Percentiles rank a stretch among this genome's conserved stretches.
Conservation (phyloP, 495 filamentous ascomycete species). For the Penicillium antarcticum region DNA sequence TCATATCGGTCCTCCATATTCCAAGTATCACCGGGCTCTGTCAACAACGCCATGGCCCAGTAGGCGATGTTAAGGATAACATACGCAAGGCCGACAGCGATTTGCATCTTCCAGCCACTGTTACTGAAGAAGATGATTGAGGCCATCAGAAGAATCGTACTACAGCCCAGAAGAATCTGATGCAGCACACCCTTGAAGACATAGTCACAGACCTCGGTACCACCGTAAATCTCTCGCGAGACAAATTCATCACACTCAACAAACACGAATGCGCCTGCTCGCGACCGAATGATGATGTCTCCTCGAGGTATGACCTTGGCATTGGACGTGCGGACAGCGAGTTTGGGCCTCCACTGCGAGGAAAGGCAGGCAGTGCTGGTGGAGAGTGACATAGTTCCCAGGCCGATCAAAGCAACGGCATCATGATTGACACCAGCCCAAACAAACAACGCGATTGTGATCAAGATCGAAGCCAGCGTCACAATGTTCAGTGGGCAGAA, state of each 20-base stretch:
- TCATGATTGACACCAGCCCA: conserved; percentile 48
- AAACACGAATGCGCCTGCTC: conserved; percentile 58
- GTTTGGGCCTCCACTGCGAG: conserved; percentile 46
- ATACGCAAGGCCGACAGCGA: conserved; percentile 52
- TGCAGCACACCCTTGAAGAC: conserved; percentile 36
- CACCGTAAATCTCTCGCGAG: conserved; percentile 61
- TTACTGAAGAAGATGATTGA: conserved; percentile 59
- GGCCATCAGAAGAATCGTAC: conserved; percentile 60
- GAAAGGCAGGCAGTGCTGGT: conserved; percentile 16
- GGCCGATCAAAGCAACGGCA: conserved; percentile 35
- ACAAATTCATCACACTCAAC: conserved; percentile 61
- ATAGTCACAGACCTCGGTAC: conserved; percentile 55
- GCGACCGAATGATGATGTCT: conserved; percentile 59
- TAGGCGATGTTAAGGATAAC: conserved; percentile 59
- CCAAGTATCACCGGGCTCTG: conserved; percentile 1
- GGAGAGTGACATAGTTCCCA: conserved; percentile 19
- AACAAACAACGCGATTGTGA: conserved; percentile 42
- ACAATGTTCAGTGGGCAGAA: conserved; percentile 53
- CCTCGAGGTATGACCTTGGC: conserved; percentile 49
- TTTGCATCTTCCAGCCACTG: conserved; percentile 56
- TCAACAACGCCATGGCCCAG: conserved; percentile 35
- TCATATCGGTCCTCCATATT: conserved; percentile 21
- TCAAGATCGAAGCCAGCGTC: conserved; percentile 43
- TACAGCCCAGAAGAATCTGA: conserved; percentile 52
- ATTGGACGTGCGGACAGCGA: conserved; percentile 45